These are phyloP conservation scores for Boletellus emodensis DNA, from an alignment of 768 basidiomycete genomes.

Conservation along the genomic window DNA sequence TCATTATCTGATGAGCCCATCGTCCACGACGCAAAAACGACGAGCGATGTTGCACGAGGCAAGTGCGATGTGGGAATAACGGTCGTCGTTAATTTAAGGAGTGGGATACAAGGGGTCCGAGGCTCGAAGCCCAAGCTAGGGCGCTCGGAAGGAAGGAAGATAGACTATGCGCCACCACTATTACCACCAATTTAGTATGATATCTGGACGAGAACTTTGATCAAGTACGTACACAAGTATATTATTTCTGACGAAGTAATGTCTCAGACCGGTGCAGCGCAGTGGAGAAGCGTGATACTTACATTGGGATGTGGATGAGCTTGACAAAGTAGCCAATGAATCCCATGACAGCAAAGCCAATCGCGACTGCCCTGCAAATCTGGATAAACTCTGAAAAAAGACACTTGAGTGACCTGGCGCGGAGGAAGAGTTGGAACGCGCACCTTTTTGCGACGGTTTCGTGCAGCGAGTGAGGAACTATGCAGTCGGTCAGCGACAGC, in stretches of 20 bases:
- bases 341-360: constrained; percentile 98
- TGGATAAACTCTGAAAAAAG: constrained; percentile 75
- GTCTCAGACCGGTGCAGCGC: constrained; percentile 12
- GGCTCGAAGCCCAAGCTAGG: constrained; percentile 11
- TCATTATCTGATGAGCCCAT: background rate
- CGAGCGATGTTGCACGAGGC: background rate
- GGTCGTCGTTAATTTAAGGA: constrained; percentile 13
- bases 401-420: constrained; percentile 1
- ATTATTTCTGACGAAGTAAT: constrained; percentile 66
- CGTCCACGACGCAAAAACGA: background rate
- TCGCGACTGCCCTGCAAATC: constrained; percentile 93
- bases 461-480: constrained; percentile 97
- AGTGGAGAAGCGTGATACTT: constrained; percentile 34
- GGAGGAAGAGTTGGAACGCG: background rate
- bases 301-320: constrained; percentile 98
- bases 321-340: constrained; percentile 99
- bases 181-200: constrained; percentile 24
- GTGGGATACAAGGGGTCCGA: constrained; percentile 18
- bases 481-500: constrained; percentile 7
- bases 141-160: constrained; percentile 15
- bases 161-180: constrained; percentile 72
- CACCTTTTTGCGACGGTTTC: constrained; percentile 95
- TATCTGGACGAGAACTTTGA: background rate
- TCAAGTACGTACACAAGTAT: constrained; percentile 83
- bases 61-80: constrained; percentile 1